These are phyloP conservation scores for Fusarium illudens DNA, from an alignment of 2,329 filamentous ascomycete species.

Conservation along the genomic window DNA sequence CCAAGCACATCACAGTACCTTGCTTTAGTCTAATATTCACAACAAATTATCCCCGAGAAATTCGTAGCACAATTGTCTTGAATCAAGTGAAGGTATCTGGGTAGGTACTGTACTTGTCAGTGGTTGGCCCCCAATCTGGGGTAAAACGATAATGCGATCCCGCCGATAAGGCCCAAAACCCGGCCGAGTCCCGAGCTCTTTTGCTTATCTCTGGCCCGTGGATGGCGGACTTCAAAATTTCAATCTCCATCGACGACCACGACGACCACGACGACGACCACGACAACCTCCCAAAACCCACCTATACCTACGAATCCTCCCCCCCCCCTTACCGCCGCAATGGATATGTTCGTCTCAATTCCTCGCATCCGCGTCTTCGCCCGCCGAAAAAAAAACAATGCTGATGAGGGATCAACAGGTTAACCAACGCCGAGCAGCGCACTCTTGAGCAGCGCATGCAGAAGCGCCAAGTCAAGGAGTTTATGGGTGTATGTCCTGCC, in stretches of 20 bases:
- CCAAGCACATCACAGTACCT: not conserved
- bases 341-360: constrained; percentile 42
- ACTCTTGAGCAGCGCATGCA: constrained; percentile 95
- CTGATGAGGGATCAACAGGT: constrained; percentile 51
- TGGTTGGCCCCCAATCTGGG: constrained; percentile 25
- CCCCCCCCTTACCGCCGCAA: constrained; percentile 31
- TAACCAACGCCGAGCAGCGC: constrained; percentile 83
- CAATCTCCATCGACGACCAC: constrained; percentile 28
- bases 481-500: constrained; percentile 81
- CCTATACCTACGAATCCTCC: constrained; percentile 4
- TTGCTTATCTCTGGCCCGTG: constrained; percentile 27
- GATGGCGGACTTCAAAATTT: constrained; percentile 42
- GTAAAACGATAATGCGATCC: constrained; percentile 46
- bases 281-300: constrained; percentile 15
- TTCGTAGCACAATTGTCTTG: not conserved
- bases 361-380: no score
- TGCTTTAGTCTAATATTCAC: not conserved
- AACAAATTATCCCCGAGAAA: not conserved
- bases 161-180: constrained; percentile 39
- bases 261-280: constrained; percentile 17
- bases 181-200: constrained; percentile 20
- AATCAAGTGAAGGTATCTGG: not conserved
- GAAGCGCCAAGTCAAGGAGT: constrained; percentile 98
- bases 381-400: not conserved
- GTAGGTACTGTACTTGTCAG: no score